These are phyloP conservation scores for Sporisorium scitamineum DNA, from an alignment of 1,284 basidiomycete species.

Conservation along the genomic window DNA sequence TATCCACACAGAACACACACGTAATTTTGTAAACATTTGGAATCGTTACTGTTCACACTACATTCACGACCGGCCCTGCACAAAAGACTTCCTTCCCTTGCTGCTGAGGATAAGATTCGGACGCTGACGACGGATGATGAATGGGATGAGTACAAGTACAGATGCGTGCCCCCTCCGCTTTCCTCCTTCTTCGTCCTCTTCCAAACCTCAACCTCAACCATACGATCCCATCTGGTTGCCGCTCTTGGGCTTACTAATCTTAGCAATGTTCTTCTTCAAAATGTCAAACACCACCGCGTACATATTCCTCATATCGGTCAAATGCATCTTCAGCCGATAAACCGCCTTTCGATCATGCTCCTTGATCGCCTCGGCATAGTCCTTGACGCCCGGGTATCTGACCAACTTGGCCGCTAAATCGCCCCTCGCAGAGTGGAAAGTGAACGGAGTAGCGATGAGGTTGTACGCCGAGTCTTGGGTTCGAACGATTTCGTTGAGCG, in stretches of 20 bases:
- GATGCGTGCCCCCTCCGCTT: background rate
- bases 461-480: constrained; percentile 51
- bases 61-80: background rate
- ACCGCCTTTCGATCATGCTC: constrained; percentile 47
- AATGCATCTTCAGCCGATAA: constrained; percentile 46
- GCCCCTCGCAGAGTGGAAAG: constrained; percentile 29
- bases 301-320: constrained; percentile 49
- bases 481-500: constrained; percentile 47
- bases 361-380: constrained; percentile 38
- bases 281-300: constrained; percentile 51
- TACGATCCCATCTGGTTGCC: constrained; percentile 55
- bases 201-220: too few relatives aligned
- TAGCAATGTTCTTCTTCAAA: constrained; percentile 48
- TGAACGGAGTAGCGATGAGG: constrained; percentile 46
- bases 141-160: background rate
- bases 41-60: background rate
- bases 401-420: constrained; percentile 50
- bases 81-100: background rate
- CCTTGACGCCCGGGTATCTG: constrained; percentile 38
- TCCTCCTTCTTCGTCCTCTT: too few relatives aligned
- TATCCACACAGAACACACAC: constrained; percentile 1
- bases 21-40: background rate
- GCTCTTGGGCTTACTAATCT: constrained; percentile 53
- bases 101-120: background rate
- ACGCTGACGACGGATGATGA: background rate